Base-by-base conservation (phyloP, 495 filamentous ascomycete genomes). In the Talaromyces proteolyticus region DNA sequence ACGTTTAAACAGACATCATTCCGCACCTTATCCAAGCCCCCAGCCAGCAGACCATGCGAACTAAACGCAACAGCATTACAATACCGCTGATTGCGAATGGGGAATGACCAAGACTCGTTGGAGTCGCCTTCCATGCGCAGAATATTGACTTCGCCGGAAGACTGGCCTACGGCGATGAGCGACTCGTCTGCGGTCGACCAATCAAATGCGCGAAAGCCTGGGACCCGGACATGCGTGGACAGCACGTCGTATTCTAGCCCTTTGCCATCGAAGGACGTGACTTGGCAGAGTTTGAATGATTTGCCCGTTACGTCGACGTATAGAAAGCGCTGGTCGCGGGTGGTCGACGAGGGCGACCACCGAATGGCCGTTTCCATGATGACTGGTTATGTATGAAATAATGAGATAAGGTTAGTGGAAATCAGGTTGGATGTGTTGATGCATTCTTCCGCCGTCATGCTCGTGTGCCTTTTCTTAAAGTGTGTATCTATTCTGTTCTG, bases 31-130 rank as follows among this genome's bases (percentile, higher is more conserved):
- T 98, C 94, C 37, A 97, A 73, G 12, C 89, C 93, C 14, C 90
- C 87, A 16, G 93, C 93, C 53, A 98, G 71, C 50, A 88, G 71
- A 4, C 88, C 85, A 29, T 80, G 76, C 20, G 79, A 81, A 61
- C 83, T 95, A 66, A 98, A 96, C 3, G 90, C 87, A 17, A 97
- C 84, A 10, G 90, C 86, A 63, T 97, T 96, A 61, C 91, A 95
- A 52, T 87, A 85, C 29, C 93, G 82, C 51, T 91, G 84, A 52
- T 91, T 84, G 59, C 91, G 95, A 49, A 92, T 80, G 7, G 83
- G 82, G 34, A 96, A 89, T 46, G 82, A 86, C 38, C 83, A 63
- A 44, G 74, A 83, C 47, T 74, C 78, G 55, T 80, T 83, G 18
- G 76, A 78, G 56, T 69, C 72, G 44, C 84, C 78, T 55, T 89